Conservation (phyloP, 2,329 filamentous ascomycete species). For the Rhynchosporium secalis region DNA sequence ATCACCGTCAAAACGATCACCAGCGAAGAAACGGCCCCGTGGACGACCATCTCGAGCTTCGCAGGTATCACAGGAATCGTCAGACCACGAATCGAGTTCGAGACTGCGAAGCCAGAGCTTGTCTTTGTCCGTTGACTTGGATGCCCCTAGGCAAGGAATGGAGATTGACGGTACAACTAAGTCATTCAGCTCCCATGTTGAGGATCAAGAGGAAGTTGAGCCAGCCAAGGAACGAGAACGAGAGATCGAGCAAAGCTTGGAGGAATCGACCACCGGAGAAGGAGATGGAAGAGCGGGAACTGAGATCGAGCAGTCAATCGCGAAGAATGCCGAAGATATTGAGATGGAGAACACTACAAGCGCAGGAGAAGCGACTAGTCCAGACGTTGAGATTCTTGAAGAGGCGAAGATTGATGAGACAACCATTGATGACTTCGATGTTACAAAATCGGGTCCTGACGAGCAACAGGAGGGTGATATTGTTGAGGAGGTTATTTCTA, state of each 20-base stretch:
- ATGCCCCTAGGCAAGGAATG: constrained; percentile 16
- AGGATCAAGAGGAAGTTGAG: background rate
- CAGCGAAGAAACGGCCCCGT: constrained; percentile 23
- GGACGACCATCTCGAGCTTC: constrained; percentile 20
- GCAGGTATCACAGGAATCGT: constrained; percentile 10
- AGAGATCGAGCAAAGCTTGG: background rate
- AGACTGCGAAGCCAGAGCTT: constrained; percentile 9
- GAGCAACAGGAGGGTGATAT: background rate
- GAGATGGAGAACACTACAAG: background rate
- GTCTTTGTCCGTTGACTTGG: constrained; percentile 20
- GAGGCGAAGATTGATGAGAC: constrained; percentile 22
- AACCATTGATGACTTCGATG: background rate
- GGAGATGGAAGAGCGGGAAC: background rate
- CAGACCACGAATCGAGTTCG: constrained; percentile 13
- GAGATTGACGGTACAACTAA: constrained; percentile 6
- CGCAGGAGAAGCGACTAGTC: constrained; percentile 1
- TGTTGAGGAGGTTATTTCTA: constrained; percentile 9
- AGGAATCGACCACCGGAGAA: background rate
- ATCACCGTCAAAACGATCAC: constrained; percentile 15
- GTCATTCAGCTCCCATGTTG: background rate
- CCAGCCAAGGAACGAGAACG: background rate
- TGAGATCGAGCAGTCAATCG: constrained; percentile 3
- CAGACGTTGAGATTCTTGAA: constrained; percentile 18
- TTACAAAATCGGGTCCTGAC: background rate
- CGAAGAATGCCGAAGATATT: background rate